A percentile compares a stretch with the other conserved stretches of the same genome.
These are phyloP conservation scores for Speleostelium caveatum DNA, from an alignment of 78 protist species.

Conservation along the genomic window DNA sequence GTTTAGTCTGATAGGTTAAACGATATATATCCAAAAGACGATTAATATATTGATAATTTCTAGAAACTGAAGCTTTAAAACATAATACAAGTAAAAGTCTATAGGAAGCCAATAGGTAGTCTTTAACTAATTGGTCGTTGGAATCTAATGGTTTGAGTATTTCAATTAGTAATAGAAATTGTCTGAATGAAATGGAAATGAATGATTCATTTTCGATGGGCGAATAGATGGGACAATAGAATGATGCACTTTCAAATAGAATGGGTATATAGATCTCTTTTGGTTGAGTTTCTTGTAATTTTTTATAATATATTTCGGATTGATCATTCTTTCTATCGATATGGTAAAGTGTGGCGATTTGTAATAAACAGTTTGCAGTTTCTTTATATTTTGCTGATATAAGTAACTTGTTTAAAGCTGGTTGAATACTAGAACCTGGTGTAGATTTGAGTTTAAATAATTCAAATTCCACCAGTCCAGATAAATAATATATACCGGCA, in stretches of 20 bases:
- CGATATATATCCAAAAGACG: too few species aligned
- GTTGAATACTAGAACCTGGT: background rate
- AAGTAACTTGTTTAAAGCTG: background rate
- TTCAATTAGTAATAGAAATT: background rate
- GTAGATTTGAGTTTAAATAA: background rate
- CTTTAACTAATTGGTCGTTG: background rate
- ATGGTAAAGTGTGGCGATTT: background rate
- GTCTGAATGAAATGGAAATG: background rate
- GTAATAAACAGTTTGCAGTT: background rate
- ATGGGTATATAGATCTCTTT: background rate
- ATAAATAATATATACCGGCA: conserved; percentile 4
- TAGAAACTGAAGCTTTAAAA: too few species aligned
- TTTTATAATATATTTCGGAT: background rate
- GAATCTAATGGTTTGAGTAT: background rate
- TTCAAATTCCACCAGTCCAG: conserved; percentile 21
- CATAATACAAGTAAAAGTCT: background rate
- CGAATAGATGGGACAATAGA: background rate
- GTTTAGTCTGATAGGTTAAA: too few species aligned
- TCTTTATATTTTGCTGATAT: background rate
- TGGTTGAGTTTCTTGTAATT: background rate
- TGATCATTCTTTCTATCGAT: background rate
- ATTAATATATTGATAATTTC: background rate
- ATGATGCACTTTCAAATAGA: conserved; percentile 24
- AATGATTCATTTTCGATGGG: background rate
- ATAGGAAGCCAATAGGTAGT: background rate